A percentile compares a stretch with the other conserved stretches of the same genome.
These are phyloP conservation scores for Diophrys sp. DNA, from an alignment of 73 alveolate genomes.

Conservation along the genomic window DNA sequence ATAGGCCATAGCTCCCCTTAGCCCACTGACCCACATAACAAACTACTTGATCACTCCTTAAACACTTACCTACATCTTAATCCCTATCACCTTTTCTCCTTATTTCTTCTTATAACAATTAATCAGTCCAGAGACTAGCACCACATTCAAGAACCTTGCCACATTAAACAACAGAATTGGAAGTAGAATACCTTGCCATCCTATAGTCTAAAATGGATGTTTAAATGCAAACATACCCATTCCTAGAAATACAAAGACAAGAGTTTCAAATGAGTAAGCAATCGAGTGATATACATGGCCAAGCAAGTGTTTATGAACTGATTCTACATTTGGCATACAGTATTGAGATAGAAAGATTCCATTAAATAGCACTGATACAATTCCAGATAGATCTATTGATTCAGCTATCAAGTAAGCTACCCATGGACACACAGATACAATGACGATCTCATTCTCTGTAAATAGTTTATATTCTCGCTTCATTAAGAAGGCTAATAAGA, in stretches of 20 bases:
- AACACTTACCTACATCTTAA: background rate
- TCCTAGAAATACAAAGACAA: slow-evolving; percentile 84
- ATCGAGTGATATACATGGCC: slow-evolving; percentile 67
- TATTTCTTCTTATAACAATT: background rate
- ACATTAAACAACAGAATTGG: slow-evolving; percentile 46
- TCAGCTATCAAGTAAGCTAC: slow-evolving; percentile 80
- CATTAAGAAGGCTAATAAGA: slow-evolving; percentile 46
- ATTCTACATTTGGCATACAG: slow-evolving; percentile 78
- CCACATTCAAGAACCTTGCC: slow-evolving; percentile 61
- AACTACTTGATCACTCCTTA: slow-evolving; percentile 3
- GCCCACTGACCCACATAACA: slow-evolving; percentile 79
- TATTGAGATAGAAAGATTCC: slow-evolving; percentile 84
- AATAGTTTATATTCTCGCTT: slow-evolving; percentile 6
- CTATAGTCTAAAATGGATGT: slow-evolving; percentile 61
- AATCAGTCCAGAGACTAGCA: slow-evolving; percentile 28
- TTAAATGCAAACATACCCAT: slow-evolving; percentile 78
- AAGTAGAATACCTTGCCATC: slow-evolving; percentile 32
- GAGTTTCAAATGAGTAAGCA: slow-evolving; percentile 73
- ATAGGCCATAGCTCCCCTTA: slow-evolving; percentile 92
- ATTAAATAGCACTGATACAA: slow-evolving; percentile 79
- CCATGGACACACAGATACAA: slow-evolving; percentile 86
- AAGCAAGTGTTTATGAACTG: slow-evolving; percentile 49
- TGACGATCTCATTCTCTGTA: slow-evolving; percentile 59
- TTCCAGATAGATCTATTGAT: slow-evolving; percentile 74
- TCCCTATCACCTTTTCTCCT: background rate